A percentile compares a stretch with the other conserved stretches of the same genome.
Conservation (phyloP, 768 basidiomycete species). For the Suillus cothurnatus region DNA sequence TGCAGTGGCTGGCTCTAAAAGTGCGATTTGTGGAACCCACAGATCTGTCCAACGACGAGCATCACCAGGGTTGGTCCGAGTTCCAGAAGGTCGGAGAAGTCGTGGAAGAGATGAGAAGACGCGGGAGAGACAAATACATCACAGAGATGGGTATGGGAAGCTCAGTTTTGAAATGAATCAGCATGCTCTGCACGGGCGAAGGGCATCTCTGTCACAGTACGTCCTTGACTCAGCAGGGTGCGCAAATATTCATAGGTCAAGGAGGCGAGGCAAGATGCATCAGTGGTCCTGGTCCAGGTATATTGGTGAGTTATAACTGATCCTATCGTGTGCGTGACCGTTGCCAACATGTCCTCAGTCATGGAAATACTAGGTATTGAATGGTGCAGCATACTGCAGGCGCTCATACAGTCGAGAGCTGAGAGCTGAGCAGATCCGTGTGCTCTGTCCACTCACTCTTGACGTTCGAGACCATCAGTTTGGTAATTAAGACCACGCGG, state of each 20-base stretch:
- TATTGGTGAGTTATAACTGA: background rate
- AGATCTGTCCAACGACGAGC: conserved; percentile 10
- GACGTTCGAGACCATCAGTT: background rate
- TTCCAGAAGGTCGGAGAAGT: conserved; percentile 72
- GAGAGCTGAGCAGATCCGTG: background rate
- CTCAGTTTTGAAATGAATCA: background rate
- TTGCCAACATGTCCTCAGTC: background rate
- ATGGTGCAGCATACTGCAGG: background rate
- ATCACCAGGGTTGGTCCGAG: conserved; percentile 50
- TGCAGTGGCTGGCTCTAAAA: conserved; percentile 79
- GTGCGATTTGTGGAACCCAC: conserved; percentile 60
- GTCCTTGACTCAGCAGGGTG: background rate
- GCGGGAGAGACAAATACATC: conserved; percentile 57
- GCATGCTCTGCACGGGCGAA: background rate
- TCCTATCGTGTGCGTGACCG: background rate
- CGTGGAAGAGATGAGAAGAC: conserved; percentile 62
- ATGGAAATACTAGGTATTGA: background rate
- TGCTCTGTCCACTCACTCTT: background rate
- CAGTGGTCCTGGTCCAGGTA: background rate
- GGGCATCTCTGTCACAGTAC: background rate
- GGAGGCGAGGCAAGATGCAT: background rate
- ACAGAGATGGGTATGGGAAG: conserved; percentile 70
- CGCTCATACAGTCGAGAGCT: background rate
- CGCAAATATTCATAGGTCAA: background rate
- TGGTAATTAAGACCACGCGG: background rate